Percentiles rank a stretch among this genome's conserved stretches.
These are phyloP conservation scores for Gastrodia elata DNA, from an alignment of 106 monocot species.

Conservation along the genomic window DNA sequence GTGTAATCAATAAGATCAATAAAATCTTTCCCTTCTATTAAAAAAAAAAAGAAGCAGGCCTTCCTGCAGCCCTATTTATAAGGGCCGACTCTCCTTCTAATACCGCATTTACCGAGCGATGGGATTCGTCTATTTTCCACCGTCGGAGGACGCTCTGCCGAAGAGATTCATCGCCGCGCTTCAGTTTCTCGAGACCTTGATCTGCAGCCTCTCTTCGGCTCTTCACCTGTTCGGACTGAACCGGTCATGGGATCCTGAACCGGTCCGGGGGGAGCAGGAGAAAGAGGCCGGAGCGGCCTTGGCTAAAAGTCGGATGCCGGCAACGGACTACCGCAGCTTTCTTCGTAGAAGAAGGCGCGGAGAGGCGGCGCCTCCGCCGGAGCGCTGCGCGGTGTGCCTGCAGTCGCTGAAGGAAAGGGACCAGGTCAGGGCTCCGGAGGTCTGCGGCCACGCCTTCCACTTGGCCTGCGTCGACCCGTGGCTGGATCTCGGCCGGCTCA, in stretches of 20 bases:
- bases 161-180: background rate
- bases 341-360: background rate
- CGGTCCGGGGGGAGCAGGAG: background rate
- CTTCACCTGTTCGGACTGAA: background rate
- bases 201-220: background rate
- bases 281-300: background rate
- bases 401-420: conserved; percentile 15
- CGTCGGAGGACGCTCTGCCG: background rate
- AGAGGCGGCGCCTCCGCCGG: background rate
- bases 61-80: background rate
- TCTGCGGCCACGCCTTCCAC: conserved; percentile 37
- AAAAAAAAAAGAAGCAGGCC: background rate
- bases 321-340: conserved; percentile 6
- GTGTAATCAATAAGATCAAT: too few relatives aligned
- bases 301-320: conserved; percentile 7
- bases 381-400: conserved; percentile 20
- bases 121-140: background rate
- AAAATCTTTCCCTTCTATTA: too few relatives aligned
- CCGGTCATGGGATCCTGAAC: background rate
- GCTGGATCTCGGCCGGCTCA: conserved; percentile 29
- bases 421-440: conserved; percentile 27
- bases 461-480: conserved; percentile 27
- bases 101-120: background rate
- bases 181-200: background rate
- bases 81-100: too few relatives aligned